Evolutionary conservation across 1,284 basidiomycete genomes (phyloP), one percentile per base, ranked within the genome.

Genomic region (Hypsizygus ulmarius): DNA sequence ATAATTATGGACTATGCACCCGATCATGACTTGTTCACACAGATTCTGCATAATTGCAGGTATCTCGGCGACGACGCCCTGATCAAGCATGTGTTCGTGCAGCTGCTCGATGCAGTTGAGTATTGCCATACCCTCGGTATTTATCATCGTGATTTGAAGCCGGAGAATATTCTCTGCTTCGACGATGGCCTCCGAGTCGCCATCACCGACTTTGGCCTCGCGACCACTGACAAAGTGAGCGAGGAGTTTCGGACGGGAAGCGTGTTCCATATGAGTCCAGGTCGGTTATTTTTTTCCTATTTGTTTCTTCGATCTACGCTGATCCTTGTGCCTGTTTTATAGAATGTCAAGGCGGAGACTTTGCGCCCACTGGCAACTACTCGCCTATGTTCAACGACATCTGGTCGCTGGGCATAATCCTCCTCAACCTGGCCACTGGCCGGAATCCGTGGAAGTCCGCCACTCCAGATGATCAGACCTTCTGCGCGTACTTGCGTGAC

Each of bases 371-470:
- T 44, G 76, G 82, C 68, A 70, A 79, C 62, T 97, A 97, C 72
- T 90, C 86, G 14, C 93, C 95, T 11, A 79, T 83, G 60, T 82
- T 82, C 64, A 97, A 96, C 69, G 96, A 99, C 70, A 83, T 99
- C 56, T 99, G 97, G 96, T 96, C 96, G 16, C 79, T 99, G 52
- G 96, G 96, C 36, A 94, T 99, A 60, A 87, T 91, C 55, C 86
- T 99, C 39, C 86, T 98, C 65, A 98, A 98, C 68, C 82, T 99
- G 47, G 88, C 93, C 42, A 97, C 93, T 36, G 93, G 93, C 14
- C 86, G 94, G 51, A 97, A 98, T 62, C 96, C 96, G 16, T 99
- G 97, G 97, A 92, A 93, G 70, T 93, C 93, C 38, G 96, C 97
- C n/a, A 88, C 87, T 53, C 71, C 76, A 10, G 74, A 79, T 51